Evolutionary conservation across 768 basidiomycete species (phyloP).

Genomic region (Paxillus involutus): DNA sequence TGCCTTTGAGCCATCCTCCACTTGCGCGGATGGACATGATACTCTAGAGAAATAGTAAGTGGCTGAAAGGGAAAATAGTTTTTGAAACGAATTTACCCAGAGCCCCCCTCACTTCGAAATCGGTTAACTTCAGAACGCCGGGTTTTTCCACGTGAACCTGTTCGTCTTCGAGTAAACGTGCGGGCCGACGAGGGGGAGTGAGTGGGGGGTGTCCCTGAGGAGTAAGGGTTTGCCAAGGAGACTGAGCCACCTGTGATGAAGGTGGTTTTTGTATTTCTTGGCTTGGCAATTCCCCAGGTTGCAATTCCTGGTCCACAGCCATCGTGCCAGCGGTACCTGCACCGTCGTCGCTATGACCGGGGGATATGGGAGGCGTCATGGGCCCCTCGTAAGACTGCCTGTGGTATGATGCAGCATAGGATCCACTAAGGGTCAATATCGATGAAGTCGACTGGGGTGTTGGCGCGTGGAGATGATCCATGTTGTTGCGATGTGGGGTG

Average conservation of each 20-base stretch:
- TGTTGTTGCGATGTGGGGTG: slow-evolving; percentile 9
- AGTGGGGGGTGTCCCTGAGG: slow-evolving; percentile 1
- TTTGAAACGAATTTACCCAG: slow-evolving; percentile 48
- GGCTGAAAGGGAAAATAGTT: neutral
- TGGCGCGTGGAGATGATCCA: slow-evolving; percentile 26
- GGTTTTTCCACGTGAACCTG: slow-evolving; percentile 57
- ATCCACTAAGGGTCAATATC: slow-evolving; percentile 1
- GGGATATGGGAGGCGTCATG: slow-evolving; percentile 72
- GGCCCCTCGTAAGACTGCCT: slow-evolving; percentile 54
- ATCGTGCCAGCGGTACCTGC: slow-evolving; percentile 9
- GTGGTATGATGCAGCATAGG: slow-evolving; percentile 19
- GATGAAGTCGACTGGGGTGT: slow-evolving; percentile 16
- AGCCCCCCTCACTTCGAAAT: slow-evolving; percentile 81
- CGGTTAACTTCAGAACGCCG: slow-evolving; percentile 62
- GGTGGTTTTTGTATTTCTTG: slow-evolving; percentile 10
- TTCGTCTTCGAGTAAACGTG: slow-evolving; percentile 68
- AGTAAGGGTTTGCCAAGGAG: slow-evolving; percentile 10
- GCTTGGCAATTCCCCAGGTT: slow-evolving; percentile 8
- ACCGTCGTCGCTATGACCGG: slow-evolving; percentile 46
- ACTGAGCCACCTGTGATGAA: slow-evolving; percentile 5
- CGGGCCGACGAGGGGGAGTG: slow-evolving; percentile 39
- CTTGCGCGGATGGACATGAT: slow-evolving; percentile 34
- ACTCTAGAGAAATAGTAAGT: neutral
- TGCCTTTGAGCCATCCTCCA: slow-evolving; percentile 66
- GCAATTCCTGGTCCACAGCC: slow-evolving; percentile 10